These are phyloP conservation scores for Phlyctochytrium bullatum DNA, from an alignment of 192 early-diverging fungal genomes.

Conservation along the genomic window DNA sequence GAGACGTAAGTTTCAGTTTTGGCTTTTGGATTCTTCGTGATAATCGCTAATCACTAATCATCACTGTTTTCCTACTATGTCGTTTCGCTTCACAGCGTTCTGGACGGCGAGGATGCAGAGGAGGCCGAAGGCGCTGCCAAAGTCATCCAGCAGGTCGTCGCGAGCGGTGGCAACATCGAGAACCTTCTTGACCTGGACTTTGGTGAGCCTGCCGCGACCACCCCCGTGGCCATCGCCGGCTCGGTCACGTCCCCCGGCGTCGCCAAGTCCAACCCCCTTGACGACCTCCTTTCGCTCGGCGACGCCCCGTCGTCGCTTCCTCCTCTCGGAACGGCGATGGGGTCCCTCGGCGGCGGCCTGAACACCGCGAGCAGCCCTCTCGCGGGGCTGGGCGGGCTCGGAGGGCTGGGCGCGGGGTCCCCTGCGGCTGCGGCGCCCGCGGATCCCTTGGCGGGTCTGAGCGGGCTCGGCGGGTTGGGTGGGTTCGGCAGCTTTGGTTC, in stretches of 20 bases:
- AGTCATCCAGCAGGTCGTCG: constrained; percentile 13
- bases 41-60: constrained; percentile 21
- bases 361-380: background rate
- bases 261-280: constrained; percentile 20
- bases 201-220: constrained; percentile 47
- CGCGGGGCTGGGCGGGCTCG: constrained; percentile 5
- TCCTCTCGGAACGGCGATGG: background rate
- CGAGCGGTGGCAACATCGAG: constrained; percentile 52
- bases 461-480: background rate
- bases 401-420: constrained; percentile 11
- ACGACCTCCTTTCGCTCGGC: constrained; percentile 48
- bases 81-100: background rate
- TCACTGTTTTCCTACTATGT: constrained; percentile 25
- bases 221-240: constrained; percentile 11
- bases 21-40: background rate
- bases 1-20: background rate
- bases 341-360: constrained; percentile 9
- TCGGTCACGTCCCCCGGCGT: constrained; percentile 1
- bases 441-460: too few species aligned
- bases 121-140: constrained; percentile 42
- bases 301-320: constrained; percentile 24
- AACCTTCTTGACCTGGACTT: constrained; percentile 74
- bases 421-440: constrained; percentile 8
- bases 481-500: constrained; percentile 6
- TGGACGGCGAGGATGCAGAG: constrained; percentile 44